Base-by-base conservation (phyloP, 768 basidiomycete species). In the Naematelia aurantialba region DNA sequence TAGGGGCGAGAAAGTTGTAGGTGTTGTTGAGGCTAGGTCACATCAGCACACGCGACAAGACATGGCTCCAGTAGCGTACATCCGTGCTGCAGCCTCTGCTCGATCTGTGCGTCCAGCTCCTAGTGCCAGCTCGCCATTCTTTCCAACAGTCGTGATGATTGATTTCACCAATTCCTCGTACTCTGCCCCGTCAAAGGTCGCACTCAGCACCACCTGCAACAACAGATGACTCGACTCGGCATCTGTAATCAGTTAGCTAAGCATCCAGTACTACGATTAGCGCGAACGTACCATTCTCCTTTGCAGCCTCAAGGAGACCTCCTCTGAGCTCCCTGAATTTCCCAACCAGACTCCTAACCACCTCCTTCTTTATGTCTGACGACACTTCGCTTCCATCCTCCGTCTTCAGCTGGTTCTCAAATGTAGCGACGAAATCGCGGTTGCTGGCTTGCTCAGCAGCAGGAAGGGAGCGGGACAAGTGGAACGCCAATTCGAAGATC, bases 1-100 rank as follows among this genome's bases (percentile, higher is more conserved):
- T 34, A 13, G 69, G 3, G 10, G 75, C 67, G 3, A 75, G 66
- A 52, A 59, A 68, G 67, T 76, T 76, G 70, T 76, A 76, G 44
- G 70, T 68, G 59, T 76, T 72, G 65, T 68, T 72, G 44, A 76
- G 62, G 46, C 75, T 76, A 48, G 17, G 13, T 4, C 52, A 46
- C 31, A 54, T 22, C 17, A 56, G 8, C 21, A 24, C 49, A 51
- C 4, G 42, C n/a, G n/a, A n/a, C n/a, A n/a, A n/a, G 42, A 44
- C 27, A 17, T 51, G 21, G 4, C 4, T 5, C 5, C 14, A 3
- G 10, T 21, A 13, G 64, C 73, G 70, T 55, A 76, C 75, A 76
- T 68, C 49, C 73, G 56, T 46, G 52, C 65, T 47, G 68, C 75
- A 12, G 63, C 67, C 45, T 76, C 75, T n/a, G 65, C 57, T 25